A percentile compares a stretch with the other conserved stretches of the same genome.
Conservation (phyloP, 2,329 filamentous ascomycete genomes). For the Zymoseptoria tritici region DNA sequence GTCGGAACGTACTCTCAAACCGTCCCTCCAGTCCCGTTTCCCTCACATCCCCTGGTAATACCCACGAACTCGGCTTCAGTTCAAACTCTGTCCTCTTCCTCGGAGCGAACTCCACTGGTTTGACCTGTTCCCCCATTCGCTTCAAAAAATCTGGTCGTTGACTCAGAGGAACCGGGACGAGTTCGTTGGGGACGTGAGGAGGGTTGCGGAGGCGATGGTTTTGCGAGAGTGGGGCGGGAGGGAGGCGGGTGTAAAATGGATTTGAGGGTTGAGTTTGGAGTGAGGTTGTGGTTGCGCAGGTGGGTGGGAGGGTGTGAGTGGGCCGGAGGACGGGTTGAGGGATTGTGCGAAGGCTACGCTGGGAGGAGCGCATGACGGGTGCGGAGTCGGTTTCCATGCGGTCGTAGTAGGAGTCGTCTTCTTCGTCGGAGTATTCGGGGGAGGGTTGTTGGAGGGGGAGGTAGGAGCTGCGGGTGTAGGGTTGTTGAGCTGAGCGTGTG, state of each 20-base stretch:
- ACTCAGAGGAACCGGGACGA: slow-evolving; percentile 36
- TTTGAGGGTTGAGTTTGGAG: background rate
- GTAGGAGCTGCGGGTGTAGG: slow-evolving; percentile 8
- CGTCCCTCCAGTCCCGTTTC: slow-evolving; percentile 18
- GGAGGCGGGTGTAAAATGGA: slow-evolving; percentile 64
- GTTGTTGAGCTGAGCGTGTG: slow-evolving; percentile 8
- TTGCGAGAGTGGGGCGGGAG: slow-evolving; percentile 60
- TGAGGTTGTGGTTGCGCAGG: too few relatives aligned
- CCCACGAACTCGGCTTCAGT: slow-evolving; percentile 15
- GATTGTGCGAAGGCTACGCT: slow-evolving; percentile 2
- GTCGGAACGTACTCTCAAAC: slow-evolving; percentile 12
- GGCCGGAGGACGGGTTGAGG: slow-evolving; percentile 16
- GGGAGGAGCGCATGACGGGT: slow-evolving; percentile 15
- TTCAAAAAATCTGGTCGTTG: slow-evolving; percentile 47
- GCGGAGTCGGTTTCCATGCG: slow-evolving; percentile 67
- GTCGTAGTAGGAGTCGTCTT: slow-evolving; percentile 36
- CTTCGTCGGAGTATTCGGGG: slow-evolving; percentile 21
- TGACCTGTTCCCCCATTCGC: slow-evolving; percentile 27
- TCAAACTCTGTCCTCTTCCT: slow-evolving; percentile 16
- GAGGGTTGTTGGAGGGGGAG: slow-evolving; percentile 18
- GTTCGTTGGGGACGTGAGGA: slow-evolving; percentile 7
- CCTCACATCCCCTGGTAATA: slow-evolving; percentile 13
- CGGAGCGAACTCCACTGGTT: slow-evolving; percentile 13
- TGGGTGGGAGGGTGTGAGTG: slow-evolving; percentile 10
- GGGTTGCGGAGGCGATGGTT: slow-evolving; percentile 57